These are phyloP conservation scores for Penicillium psychrofluorescens DNA, from an alignment of 495 filamentous ascomycete genomes.

Conservation along the genomic window DNA sequence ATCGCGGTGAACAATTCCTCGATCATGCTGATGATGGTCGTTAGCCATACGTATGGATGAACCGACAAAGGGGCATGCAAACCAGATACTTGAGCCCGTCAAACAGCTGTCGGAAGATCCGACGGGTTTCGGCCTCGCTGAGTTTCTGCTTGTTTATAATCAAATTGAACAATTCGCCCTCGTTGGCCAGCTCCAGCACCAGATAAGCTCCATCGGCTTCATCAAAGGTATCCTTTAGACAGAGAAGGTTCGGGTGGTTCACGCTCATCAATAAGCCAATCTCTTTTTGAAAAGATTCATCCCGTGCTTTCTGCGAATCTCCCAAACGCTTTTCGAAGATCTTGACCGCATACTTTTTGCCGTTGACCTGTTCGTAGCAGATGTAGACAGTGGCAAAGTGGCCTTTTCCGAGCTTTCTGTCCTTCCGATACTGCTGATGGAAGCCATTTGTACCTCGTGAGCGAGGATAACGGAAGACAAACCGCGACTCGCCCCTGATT, in stretches of 20 bases:
- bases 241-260: slow-evolving; percentile 90
- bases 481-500: slow-evolving; percentile 73
- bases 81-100: slow-evolving; percentile 93
- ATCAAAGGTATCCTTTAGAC: slow-evolving; percentile 91
- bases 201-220: slow-evolving; percentile 87
- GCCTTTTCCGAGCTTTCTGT: slow-evolving; percentile 87
- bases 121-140: slow-evolving; percentile 73
- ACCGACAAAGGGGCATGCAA: slow-evolving; percentile 19
- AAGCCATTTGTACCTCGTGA: slow-evolving; percentile 70
- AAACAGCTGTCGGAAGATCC: slow-evolving; percentile 86
- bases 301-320: slow-evolving; percentile 72
- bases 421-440: slow-evolving; percentile 73
- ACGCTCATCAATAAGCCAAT: slow-evolving; percentile 95
- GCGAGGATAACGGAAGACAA: slow-evolving; percentile 83
- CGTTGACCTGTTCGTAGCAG: slow-evolving; percentile 78
- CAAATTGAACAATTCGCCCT: slow-evolving; percentile 92
- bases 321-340: slow-evolving; percentile 77
- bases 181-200: slow-evolving; percentile 81
- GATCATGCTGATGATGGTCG: slow-evolving; percentile 65
- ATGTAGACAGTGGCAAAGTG: slow-evolving; percentile 95
- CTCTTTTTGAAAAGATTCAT: slow-evolving; percentile 84
- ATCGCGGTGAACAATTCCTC: slow-evolving; percentile 95
- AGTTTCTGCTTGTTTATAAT: slow-evolving; percentile 86
- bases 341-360: slow-evolving; percentile 85
- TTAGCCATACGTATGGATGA: slow-evolving; percentile 22